Evolutionary conservation across 1,284 basidiomycete species (phyloP), one percentile per base, ranked within the genome.

Genomic region (Cutaneotrichosporon sp.): DNA sequence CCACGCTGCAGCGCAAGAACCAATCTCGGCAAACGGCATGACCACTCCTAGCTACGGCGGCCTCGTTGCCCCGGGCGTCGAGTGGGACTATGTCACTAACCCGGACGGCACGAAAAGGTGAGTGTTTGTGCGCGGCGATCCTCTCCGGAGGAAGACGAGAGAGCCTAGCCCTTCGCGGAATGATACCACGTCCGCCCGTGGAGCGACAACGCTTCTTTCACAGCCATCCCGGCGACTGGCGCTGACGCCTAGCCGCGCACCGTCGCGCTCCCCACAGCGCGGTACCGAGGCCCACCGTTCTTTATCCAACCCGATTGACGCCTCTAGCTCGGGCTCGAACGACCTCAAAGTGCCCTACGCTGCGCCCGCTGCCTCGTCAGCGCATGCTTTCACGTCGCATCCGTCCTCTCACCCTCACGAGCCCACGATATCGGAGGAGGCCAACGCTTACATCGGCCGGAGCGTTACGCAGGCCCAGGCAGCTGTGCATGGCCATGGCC

Each of bases 51-150:
- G 47, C 52, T 57, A 60, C 26, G 63, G 53, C 34, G 85, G 85
- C 46, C 80, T 83, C 72, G 84, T 87, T 70, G 80, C 73, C 59
- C 78, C 79, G 7, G 79, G 79, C 18, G 73, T 71, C 53, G 77
- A 80, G 60, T 80, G 78, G 77, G 79, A 80, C 46, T 79, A 72
- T 61, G 71, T 76, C 30, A 69, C 76, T 21, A 70, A 72, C 51
- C 68, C 71, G 58, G 70, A 74, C 31, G 73, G 74, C n/a, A 65
- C 72, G 40, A 68, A 71, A 56, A 77, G 73, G 78, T 78, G 60
- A 67, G 77, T 69, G n/a, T 55, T 32, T 30, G 30, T 34, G 31
- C 51, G 30, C 42, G 42, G 7, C 7, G 18, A 46, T 46, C 42
- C 42, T 46, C 42, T 16, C 42, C 42, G 42, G 18, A 18, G 18